These are phyloP conservation scores for Ogataea trehalophila DNA, from an alignment of 805 yeast species.

Conservation along the genomic window DNA sequence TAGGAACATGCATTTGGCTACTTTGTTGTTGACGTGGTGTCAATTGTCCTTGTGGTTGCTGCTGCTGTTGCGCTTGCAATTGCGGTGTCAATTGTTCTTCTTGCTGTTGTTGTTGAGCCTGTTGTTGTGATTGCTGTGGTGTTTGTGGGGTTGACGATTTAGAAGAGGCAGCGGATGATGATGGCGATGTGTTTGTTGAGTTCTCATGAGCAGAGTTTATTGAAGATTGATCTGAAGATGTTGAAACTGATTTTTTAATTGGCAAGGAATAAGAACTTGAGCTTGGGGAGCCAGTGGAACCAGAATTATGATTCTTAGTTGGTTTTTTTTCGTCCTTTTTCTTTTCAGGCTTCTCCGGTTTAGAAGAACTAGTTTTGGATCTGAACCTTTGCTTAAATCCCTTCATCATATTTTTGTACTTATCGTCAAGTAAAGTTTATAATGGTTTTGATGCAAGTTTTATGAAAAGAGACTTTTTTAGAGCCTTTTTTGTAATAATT, in stretches of 20 bases:
- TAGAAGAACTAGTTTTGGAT: slow-evolving; percentile 32
- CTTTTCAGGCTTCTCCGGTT: slow-evolving; percentile 39
- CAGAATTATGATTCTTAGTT: slow-evolving; percentile 11
- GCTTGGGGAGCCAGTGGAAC: slow-evolving; percentile 7
- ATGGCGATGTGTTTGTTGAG: slow-evolving; percentile 14
- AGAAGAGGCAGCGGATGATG: slow-evolving; percentile 18
- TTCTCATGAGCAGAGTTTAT: slow-evolving; percentile 12
- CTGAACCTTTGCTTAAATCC: slow-evolving; percentile 60
- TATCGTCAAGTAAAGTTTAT: too few species aligned
- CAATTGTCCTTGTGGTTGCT: neutral
- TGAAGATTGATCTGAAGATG: slow-evolving; percentile 16
- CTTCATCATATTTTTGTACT: slow-evolving; percentile 54
- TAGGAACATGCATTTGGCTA: slow-evolving; percentile 6
- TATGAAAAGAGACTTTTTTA: too few species aligned
- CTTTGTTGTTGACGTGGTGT: neutral
- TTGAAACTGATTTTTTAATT: slow-evolving; percentile 12
- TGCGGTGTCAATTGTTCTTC: slow-evolving; percentile 5
- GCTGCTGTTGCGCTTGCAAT: slow-evolving; percentile 1
- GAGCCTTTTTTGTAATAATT: neutral
- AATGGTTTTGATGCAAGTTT: neutral
- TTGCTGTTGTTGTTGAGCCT: slow-evolving; percentile 6
- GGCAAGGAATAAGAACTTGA: slow-evolving; percentile 10
- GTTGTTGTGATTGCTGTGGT: slow-evolving; percentile 8
- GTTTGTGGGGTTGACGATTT: slow-evolving; percentile 8
- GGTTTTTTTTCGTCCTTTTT: slow-evolving; percentile 31